These are phyloP conservation scores for Colletotrichum trifolii DNA, from an alignment of 2,329 filamentous ascomycete genomes.

Conservation along the genomic window DNA sequence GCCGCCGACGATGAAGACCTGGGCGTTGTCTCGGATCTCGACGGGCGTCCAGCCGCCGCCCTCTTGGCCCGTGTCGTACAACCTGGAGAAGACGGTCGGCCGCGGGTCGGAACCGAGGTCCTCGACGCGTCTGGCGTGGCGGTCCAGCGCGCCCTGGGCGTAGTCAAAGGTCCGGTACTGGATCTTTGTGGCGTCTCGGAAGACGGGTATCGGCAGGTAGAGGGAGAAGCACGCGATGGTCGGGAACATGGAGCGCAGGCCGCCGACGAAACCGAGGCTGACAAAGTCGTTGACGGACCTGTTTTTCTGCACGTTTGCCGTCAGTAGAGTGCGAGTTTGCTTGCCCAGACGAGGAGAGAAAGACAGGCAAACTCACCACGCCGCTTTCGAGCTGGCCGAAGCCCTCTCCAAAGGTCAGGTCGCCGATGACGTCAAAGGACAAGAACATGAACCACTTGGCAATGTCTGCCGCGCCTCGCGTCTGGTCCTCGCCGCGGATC, in stretches of 20 bases:
- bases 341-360: background rate
- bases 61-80: conserved; percentile 28
- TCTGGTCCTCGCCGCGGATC: conserved; percentile 56
- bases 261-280: conserved; percentile 24
- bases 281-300: conserved; percentile 31
- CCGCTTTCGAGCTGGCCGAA: conserved; percentile 42
- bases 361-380: conserved; percentile 44
- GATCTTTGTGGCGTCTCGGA: conserved; percentile 18
- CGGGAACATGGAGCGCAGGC: conserved; percentile 28
- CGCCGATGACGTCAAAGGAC: conserved; percentile 49
- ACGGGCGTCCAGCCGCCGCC: conserved; percentile 14
- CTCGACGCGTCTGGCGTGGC: conserved; percentile 26
- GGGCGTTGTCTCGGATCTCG: conserved; percentile 33
- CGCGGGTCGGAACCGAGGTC: conserved; percentile 9
- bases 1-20: conserved; percentile 59
- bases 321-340: background rate
- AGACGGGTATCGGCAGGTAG: conserved; percentile 28
- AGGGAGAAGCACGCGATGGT: conserved; percentile 10
- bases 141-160: conserved; percentile 22
- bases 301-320: background rate
- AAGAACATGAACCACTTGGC: conserved; percentile 66
- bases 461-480: conserved; percentile 54
- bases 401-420: conserved; percentile 44
- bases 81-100: conserved; percentile 29
- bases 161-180: conserved; percentile 28